These are phyloP conservation scores for Purshia tridentata DNA, from an alignment of 306 rosid species.

Conservation along the genomic window DNA sequence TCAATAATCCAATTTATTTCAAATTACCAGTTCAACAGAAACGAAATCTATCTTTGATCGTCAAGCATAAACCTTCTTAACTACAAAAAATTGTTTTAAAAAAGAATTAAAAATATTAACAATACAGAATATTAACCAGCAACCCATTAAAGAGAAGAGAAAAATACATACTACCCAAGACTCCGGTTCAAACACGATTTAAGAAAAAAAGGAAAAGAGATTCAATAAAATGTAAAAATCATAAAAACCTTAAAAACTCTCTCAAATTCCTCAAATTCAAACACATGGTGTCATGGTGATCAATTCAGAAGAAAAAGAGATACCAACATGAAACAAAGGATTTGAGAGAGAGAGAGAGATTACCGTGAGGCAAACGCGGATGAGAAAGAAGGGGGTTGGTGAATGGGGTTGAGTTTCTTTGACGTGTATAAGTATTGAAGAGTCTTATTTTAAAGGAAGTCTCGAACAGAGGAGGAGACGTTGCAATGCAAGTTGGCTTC, in stretches of 20 bases:
- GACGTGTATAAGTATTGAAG: too few relatives aligned
- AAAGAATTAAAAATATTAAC: background rate
- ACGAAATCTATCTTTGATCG: background rate
- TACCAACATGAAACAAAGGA: background rate
- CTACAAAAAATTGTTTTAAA: background rate
- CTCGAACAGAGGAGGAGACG: background rate
- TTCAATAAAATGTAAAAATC: background rate
- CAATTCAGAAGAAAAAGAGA: background rate
- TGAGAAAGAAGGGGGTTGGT: slow-evolving; percentile 1
- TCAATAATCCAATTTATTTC: background rate
- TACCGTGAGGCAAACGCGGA: slow-evolving; percentile 1
- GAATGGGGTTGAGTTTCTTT: background rate
- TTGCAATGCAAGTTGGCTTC: too few relatives aligned
- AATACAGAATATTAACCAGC: background rate
- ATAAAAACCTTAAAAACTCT: background rate
- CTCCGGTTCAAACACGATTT: background rate
- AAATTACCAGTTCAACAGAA: background rate
- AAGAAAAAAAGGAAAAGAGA: background rate
- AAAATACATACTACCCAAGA: background rate
- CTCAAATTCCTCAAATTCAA: background rate
- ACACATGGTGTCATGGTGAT: background rate
- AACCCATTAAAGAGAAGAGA: background rate
- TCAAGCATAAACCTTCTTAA: background rate
- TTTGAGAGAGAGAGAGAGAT: background rate
- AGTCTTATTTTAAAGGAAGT: background rate